A percentile compares a stretch with the other conserved stretches of the same genome.
Evolutionary conservation across 2,329 filamentous ascomycete species (phyloP).

Genomic region (Sarocladiaceae sp.): DNA sequence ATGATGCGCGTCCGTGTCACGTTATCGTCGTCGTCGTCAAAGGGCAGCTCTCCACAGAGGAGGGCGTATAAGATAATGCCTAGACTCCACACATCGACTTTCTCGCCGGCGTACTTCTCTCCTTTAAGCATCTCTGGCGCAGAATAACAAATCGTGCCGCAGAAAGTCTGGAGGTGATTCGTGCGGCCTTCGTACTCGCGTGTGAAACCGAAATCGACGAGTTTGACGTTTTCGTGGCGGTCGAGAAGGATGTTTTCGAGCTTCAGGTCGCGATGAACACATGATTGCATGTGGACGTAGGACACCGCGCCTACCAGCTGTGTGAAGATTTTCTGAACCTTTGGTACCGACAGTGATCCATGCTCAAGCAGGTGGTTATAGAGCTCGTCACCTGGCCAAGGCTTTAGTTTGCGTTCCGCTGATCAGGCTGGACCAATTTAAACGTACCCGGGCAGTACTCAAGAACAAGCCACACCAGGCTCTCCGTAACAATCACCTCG

Average conservation of each 20-base stretch:
- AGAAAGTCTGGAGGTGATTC: conserved; percentile 95
- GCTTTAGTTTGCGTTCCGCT: too few species aligned
- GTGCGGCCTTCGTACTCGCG: conserved; percentile 93
- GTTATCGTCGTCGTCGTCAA: conserved; percentile 91
- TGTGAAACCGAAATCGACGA: conserved; percentile 97
- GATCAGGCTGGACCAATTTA: too few species aligned
- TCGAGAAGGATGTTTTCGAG: conserved; percentile 87
- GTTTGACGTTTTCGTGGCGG: conserved; percentile 93
- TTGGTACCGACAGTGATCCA: conserved; percentile 74
- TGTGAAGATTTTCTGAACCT: conserved; percentile 92
- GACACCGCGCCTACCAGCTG: conserved; percentile 91
- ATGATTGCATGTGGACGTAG: conserved; percentile 92
- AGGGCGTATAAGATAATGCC: conserved; percentile 81
- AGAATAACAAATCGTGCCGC: conserved; percentile 94
- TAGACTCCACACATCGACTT: conserved; percentile 93
- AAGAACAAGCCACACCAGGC: conserved; percentile 88
- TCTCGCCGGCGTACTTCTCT: conserved; percentile 95
- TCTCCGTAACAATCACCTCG: conserved; percentile 96
- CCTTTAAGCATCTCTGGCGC: conserved; percentile 98
- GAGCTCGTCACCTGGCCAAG: conserved; percentile 79
- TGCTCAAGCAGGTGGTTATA: conserved; percentile 92
- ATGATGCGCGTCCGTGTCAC: conserved; percentile 81
- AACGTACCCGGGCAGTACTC: conserved; percentile 85
- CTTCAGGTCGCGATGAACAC: conserved; percentile 94
- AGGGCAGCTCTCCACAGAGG: conserved; percentile 80